A percentile compares a stretch with the other conserved stretches of the same genome.
phyloP scores from a whole-genome alignment of 768 basidiomycete species.

The Mycena epipterygia region DNA sequence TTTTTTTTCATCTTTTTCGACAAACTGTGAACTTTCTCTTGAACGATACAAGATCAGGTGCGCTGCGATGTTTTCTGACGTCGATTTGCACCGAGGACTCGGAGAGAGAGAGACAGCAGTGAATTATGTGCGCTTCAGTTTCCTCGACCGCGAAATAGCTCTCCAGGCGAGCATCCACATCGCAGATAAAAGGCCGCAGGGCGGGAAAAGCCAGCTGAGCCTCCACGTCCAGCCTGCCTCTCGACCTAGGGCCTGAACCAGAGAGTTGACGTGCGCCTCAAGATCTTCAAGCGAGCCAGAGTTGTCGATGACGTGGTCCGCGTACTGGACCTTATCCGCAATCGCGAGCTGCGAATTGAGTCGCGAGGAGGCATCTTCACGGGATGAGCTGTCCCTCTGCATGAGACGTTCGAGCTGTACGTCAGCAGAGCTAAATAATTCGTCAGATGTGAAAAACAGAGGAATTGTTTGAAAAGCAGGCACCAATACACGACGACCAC shows the following conservation, averaged over 20 bases:
- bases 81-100: no score
- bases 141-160: conserved; percentile 12
- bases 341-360: conserved; percentile 88
- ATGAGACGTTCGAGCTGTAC: conserved; percentile 89
- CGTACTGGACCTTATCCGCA: conserved; percentile 83
- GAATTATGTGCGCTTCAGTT: conserved; percentile 37
- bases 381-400: conserved; percentile 75
- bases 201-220: conserved; percentile 74
- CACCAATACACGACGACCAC: conserved; percentile 96
- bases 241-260: conserved; percentile 60
- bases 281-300: conserved; percentile 82
- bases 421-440: conserved; percentile 73
- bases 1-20: no score
- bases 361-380: conserved; percentile 78
- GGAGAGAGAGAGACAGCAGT: no score
- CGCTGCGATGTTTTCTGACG: no score
- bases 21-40: no score
- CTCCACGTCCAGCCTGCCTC: conserved; percentile 71
- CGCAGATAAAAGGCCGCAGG: conserved; percentile 64
- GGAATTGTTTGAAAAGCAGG: conserved; percentile 36
- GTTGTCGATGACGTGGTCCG: conserved; percentile 91
- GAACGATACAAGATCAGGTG: no score
- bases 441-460: background rate
- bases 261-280: conserved; percentile 61
- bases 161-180: conserved; percentile 45